Evolutionary conservation across 371 early-diverging fungal genomes (phyloP), one percentile per base, ranked within the genome.

Genomic region (Gilbertella persicaria): DNA sequence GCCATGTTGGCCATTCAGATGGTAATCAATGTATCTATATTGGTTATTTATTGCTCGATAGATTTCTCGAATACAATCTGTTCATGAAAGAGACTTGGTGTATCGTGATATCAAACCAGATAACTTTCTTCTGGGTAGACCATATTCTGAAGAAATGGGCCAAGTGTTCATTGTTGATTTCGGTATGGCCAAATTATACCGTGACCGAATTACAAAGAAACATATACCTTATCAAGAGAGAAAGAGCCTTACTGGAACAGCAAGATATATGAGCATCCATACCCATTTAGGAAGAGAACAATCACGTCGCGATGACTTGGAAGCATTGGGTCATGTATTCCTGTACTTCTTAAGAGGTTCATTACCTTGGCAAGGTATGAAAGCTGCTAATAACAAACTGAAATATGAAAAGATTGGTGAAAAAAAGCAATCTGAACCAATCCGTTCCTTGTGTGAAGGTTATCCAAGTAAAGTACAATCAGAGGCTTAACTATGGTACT

Each of bases 101-200:
- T 98, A 99, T 75, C 86, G 99, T 50, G 99, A 99, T 69, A 96
- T 99, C 61, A 99, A 99, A 69, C 99, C 99, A 12, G 99, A 99
- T 73, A 99, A 99, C 79, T 99, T 99, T 71, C 69, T 95, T 9
- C 80, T 93, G 41, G 92, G 94, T 21, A 69, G 84, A 23, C 79
- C 86, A 10, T 58, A 71, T 45, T 71, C 78, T 43, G 64, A 77
- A 4, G 54, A 68, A 16, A 71, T 74, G 14, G 66, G 69, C 44
- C 68, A 62, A 16, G 53, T 87, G 19, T 86, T 80, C 60, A 82
- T 90, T 55, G 75, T 96, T 42, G 96, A 96, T 66, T 91, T 94
- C 71, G 96, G 96, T 48, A 91, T 96, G 88, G 90, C 92, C 20
- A 96, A 96, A 62, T 81, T 87, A 47, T 95, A 90, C 59, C 75